Evolutionary conservation across 257 asterid genomes (phyloP), one percentile per base, ranked within the genome.

Genomic region (Scutellaria minor): DNA sequence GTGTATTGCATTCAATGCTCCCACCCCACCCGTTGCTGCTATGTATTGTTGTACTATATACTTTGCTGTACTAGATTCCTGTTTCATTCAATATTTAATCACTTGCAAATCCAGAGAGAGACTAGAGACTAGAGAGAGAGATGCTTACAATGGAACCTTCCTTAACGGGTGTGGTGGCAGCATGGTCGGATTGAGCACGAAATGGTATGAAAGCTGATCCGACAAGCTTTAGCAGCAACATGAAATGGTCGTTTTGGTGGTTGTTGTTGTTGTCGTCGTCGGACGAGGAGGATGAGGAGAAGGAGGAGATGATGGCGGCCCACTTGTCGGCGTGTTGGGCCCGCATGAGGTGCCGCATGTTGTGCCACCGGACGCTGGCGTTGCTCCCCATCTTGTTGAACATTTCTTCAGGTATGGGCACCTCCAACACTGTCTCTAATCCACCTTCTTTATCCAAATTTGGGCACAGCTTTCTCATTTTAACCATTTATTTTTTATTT

Each of bases 41-140:
- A 91, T 68, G 39, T 94, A 94, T 73, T 94, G 99, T 45, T 94
- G 97, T 37, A 91, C 97, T 2, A 94, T 94, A 81, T 94, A 94
- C 80, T 85, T 94, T 2, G 99, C 99, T 0, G 90, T 91, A 1
- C 93, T 87, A 3, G 95, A 85, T 80, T 89, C 89, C 99, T 91
- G 88, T 24, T 18, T 18, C 18, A 18, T 18, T 18, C 18, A 18
- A 18, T 18, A 0, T 18, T 18, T 18, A 18, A 18, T 18, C 18
- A 18, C 18, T 18, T 18, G 18, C 18, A 18, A 18, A 18, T 18
- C 18, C 0, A 18, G 18, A 18, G 18, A 18, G 18, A 18, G 18
- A 18, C 18, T 18, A 18, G 27, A 4, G 22, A 51, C 6, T 9
- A 18, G 22, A 53, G 0, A 20, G 40, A 20, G 39, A 55, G 10